phyloP scores from a whole-genome alignment of 345 rosid species.

The Corchorus capsularis region DNA sequence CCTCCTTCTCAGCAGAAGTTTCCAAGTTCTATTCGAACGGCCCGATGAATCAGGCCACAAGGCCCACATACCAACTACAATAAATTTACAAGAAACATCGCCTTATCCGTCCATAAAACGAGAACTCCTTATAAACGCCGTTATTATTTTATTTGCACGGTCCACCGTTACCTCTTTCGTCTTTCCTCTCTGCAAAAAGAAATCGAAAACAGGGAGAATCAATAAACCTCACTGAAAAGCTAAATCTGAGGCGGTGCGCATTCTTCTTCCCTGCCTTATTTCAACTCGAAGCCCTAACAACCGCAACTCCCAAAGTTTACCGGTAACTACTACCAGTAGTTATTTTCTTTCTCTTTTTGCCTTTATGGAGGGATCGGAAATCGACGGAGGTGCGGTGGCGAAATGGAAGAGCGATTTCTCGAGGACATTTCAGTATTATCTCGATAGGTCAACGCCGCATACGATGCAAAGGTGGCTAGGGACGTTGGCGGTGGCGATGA shows the following conservation, averaged over 20 bases:
- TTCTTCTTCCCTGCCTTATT: neutral
- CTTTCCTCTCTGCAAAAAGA: neutral
- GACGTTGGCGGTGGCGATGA: conserved; percentile 48
- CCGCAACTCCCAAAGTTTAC: neutral
- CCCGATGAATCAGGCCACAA: too few species aligned
- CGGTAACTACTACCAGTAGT: neutral
- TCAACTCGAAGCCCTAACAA: neutral
- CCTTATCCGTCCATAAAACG: neutral
- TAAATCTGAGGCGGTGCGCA: too few species aligned
- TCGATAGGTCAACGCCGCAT: conserved; percentile 55
- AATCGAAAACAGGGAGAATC: neutral
- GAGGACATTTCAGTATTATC: conserved; percentile 47
- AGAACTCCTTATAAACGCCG: neutral
- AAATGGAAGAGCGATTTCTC: conserved; percentile 52
- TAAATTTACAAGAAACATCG: neutral
- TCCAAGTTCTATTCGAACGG: too few species aligned
- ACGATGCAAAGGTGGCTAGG: conserved; percentile 57
- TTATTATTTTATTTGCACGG: neutral
- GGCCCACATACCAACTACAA: neutral
- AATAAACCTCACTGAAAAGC: neutral
- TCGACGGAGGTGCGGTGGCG: conserved; percentile 30
- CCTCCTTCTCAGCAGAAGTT: too few species aligned
- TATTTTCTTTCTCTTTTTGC: neutral
- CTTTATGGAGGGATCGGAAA: conserved; percentile 45
- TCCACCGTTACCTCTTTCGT: too few species aligned